Evolutionary conservation across 441 rosid species (phyloP).

Genomic region (Eruca vesicaria): DNA sequence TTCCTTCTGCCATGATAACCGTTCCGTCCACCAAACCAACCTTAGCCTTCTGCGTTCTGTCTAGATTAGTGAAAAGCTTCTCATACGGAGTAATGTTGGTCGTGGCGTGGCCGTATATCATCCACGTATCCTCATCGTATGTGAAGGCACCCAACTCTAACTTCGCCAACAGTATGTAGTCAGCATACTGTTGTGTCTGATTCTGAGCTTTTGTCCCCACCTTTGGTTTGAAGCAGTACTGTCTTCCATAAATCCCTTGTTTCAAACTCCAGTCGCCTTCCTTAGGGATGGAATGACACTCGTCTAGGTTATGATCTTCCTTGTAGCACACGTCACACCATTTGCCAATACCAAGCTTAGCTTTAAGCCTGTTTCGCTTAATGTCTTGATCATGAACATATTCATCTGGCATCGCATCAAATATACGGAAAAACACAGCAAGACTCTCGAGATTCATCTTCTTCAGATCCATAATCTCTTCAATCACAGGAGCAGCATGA

Average conservation of each 20-base stretch:
- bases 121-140: slow-evolving; percentile 21
- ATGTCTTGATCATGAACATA: not conserved
- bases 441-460: not conserved
- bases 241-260: not conserved
- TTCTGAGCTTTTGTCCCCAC: not conserved
- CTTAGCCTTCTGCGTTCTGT: slow-evolving; percentile 1
- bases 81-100: slow-evolving; percentile 15
- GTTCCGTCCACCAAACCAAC: slow-evolving; percentile 3
- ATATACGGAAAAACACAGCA: not conserved
- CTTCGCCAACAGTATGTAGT: not conserved
- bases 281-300: not conserved
- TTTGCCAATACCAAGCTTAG: not conserved
- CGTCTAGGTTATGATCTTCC: not conserved
- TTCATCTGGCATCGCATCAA: not conserved
- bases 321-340: not conserved
- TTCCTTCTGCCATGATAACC: not conserved
- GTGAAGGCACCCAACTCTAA: not conserved
- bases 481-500: not conserved
- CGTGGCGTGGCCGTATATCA: not conserved
- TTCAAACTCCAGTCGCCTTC: not conserved
- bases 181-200: not conserved
- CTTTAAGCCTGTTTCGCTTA: not conserved
- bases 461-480: not conserved
- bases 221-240: not conserved
- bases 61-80: slow-evolving; percentile 8